Evolutionary conservation across 495 filamentous ascomycete species (phyloP).

Genomic region (Bacidia rubella): DNA sequence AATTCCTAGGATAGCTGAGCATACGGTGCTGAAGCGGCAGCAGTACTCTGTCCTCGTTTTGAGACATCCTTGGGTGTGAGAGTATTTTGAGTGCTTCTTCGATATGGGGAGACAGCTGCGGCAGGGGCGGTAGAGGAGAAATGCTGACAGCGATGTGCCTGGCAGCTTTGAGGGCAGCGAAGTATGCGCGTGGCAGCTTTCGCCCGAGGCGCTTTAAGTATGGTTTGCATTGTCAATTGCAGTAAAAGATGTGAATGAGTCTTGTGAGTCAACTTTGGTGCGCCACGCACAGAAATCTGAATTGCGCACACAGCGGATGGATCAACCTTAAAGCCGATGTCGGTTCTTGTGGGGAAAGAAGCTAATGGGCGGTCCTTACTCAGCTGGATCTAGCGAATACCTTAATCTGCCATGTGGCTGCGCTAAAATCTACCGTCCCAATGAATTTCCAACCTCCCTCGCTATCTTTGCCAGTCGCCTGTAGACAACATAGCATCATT

Average conservation of each 20-base stretch:
- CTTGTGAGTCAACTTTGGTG: not conserved
- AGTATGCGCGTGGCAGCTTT: conserved; percentile 1
- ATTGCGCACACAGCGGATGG: too few relatives aligned
- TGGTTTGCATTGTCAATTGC: not conserved
- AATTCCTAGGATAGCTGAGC: conserved; percentile 11
- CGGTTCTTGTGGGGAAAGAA: conserved; percentile 2
- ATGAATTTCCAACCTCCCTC: not conserved
- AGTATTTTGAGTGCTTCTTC: conserved; percentile 14
- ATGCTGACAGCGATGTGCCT: not conserved
- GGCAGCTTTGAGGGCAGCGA: conserved; percentile 6
- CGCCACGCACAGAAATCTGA: too few relatives aligned
- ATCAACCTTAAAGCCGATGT: not conserved
- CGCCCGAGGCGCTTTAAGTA: conserved; percentile 1
- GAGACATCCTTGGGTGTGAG: conserved; percentile 18
- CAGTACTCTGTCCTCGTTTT: conserved; percentile 38
- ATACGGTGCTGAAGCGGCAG: conserved; percentile 32
- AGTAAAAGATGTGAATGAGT: not conserved
- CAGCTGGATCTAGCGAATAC: not conserved
- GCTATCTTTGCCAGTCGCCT: not conserved
- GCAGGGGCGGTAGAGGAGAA: conserved; percentile 32
- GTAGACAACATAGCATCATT: too few relatives aligned
- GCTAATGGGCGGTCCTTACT: not conserved
- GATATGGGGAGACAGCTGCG: conserved; percentile 33
- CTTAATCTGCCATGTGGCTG: not conserved
- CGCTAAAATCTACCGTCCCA: not conserved